Evolutionary conservation across 2,329 filamentous ascomycete species (phyloP), one percentile per base, ranked within the genome.

Genomic region (Clonostachys byssicola): DNA sequence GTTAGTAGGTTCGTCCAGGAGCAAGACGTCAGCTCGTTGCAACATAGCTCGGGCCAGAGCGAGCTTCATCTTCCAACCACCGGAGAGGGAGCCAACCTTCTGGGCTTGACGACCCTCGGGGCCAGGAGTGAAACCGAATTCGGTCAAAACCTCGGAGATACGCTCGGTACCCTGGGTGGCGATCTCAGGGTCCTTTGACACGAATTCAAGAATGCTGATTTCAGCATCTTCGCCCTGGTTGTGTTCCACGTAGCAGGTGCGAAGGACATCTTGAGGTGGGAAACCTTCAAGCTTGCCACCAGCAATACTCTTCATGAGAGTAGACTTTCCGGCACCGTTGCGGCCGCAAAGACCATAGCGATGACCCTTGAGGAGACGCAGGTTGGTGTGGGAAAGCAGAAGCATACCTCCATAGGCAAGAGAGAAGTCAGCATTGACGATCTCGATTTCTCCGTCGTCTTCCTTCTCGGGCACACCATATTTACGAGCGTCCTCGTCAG

Each of bases 1-100:
- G 76, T 99, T 99, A 60, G 94, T 99, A 68, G 94, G 94, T 81
- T 99, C 94, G 79, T 99, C 94, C 49, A 99, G 83, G 45, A 99
- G 78, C 49, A 99, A 80, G 44, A 99, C 92, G 65, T 99, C 94
- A n/a, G 94, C 92, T 62, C 86, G 88, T 78, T 94, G 89, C 60
- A 99, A 80, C 92, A 99, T 97, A 54, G 94, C 94, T 60, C 94
- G 84, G 45, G 94, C 94, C 67, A 99, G 73, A 55, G 94, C 94
- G 51, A 99, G 75, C 83, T 99, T 99, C 94, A 99, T 99, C 81
- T 97, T 97, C 94, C 94, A 99, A 64, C 94, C 94, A 71, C 94
- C 94, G 40, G 94, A 97, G 35, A 99, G 73, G 17, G 92, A 96
- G 57, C 94, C 94, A 49, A 99, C 94, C 59, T 87, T 89, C 65